Base-by-base conservation (phyloP, 345 rosid genomes). In the Citrus hindsii region DNA sequence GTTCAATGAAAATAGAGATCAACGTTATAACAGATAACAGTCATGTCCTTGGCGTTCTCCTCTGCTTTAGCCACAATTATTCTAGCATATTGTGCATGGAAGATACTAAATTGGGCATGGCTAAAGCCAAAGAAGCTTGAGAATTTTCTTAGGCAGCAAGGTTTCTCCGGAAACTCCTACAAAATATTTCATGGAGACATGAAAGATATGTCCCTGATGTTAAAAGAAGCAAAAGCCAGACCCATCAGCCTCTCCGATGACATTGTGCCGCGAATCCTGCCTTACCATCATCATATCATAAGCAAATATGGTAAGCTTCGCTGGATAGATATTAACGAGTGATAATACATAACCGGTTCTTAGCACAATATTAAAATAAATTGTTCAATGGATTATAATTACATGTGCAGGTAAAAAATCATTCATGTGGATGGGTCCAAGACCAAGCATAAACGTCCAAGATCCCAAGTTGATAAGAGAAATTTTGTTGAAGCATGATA, bases 111-210 rank as follows among this genome's bases (percentile, higher is more conserved):
- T 30, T 79, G 87, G 89, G 79, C 86, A 2, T 88, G 89, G 92
- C 74, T 91, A 46, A 80, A 66, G 78, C 95, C 92, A 0, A 87
- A 71, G 86, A 83, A 51, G 79, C 81, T 89, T 2, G 93, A 88
- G 85, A 85, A 66, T 75, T 62, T 14, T 61, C 76, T 91, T 33
- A 86, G 79, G 82, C 60, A 75, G 60, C 90, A 86, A 48, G 93
- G 92, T 35, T 80, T 91, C 59, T 14, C 55, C 12, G 91, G 89
- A 76, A 84, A 84, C 35, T 80, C 86, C 2, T 88, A 86, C 70
- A 71, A 77, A 37, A 74, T 83, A 59, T 27, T 82, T 22, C 64
- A 71, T 53, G 92, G 91, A 74, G 93, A 89, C 82, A 48, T 79
- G 18, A 84, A 78, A 77, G 84, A 78, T 40, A 80, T 61, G 3